Conservation (phyloP, 2,329 filamentous ascomycete species). For the Calonectria henricotiae region DNA sequence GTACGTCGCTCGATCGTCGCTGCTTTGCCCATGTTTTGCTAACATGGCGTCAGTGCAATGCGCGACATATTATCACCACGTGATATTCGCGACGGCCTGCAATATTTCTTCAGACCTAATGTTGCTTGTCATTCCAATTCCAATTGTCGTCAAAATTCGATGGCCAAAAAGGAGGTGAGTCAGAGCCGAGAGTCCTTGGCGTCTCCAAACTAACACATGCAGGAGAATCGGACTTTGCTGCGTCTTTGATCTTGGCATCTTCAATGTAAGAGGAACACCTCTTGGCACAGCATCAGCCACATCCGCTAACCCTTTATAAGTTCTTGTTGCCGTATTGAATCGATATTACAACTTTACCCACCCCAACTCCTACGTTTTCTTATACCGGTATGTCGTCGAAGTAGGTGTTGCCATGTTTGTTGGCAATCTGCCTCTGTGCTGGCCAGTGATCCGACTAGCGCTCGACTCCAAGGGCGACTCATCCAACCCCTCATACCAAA, state of each 20-base stretch:
- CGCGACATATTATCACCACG: conserved; percentile 64
- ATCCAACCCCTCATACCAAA: conserved; percentile 45
- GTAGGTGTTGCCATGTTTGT: conserved; percentile 74
- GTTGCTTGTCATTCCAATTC: conserved; percentile 64
- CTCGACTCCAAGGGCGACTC: conserved; percentile 48
- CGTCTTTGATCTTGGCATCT: conserved; percentile 72
- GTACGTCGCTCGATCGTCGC: conserved; percentile 40
- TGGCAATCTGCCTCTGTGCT: conserved; percentile 74
- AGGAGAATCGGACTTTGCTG: conserved; percentile 70
- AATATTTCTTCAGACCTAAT: conserved; percentile 65
- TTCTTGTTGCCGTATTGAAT: conserved; percentile 73
- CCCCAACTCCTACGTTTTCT: conserved; percentile 71
- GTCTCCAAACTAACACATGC: conserved; percentile 1
- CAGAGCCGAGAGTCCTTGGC: fast-evolving
- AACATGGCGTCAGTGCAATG: conserved; percentile 57
- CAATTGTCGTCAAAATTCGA: conserved; percentile 61
- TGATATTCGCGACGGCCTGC: conserved; percentile 65
- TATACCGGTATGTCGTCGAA: conserved; percentile 75
- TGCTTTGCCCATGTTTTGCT: conserved; percentile 3
- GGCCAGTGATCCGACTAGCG: conserved; percentile 69
- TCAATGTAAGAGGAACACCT: conserved; percentile 55
- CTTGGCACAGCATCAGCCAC: not conserved
- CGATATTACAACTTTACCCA: conserved; percentile 75
- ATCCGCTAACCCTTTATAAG: conserved; percentile 55
- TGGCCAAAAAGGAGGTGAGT: conserved; percentile 55